Evolutionary conservation across 2,329 filamentous ascomycete genomes (phyloP).

Genomic region (Knoxdaviesia capensis): DNA sequence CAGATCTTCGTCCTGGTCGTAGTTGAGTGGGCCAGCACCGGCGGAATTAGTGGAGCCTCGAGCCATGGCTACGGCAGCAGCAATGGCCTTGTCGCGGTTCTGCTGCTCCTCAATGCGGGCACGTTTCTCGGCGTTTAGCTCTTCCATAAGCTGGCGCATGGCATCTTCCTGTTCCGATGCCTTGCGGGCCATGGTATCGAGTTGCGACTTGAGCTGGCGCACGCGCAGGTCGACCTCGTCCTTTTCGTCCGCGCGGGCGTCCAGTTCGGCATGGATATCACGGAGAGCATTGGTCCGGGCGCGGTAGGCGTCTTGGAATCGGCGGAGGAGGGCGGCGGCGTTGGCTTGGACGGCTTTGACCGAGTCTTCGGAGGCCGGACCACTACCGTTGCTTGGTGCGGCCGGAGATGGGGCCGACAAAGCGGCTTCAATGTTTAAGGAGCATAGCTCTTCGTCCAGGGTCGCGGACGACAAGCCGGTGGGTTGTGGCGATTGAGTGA

Average conservation of each 20-base stretch:
- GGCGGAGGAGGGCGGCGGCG: conserved; percentile 31
- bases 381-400: not conserved
- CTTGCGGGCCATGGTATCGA: conserved; percentile 35
- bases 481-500: conserved; percentile 4
- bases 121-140: conserved; percentile 29
- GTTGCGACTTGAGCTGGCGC: conserved; percentile 33
- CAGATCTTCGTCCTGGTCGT: conserved; percentile 5
- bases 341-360: conserved; percentile 38
- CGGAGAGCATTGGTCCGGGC: conserved; percentile 26
- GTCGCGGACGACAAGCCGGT: not conserved
- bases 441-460: conserved; percentile 31
- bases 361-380: not conserved
- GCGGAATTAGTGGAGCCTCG: not conserved
- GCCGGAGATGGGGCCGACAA: conserved; percentile 21
- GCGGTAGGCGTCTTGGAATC: conserved; percentile 38
- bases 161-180: conserved; percentile 31
- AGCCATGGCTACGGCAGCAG: conserved; percentile 10
- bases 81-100: not conserved
- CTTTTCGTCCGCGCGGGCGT: conserved; percentile 30
- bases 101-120: conserved; percentile 18
- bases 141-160: conserved; percentile 27
- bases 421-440: conserved; percentile 31
- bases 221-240: conserved; percentile 33
- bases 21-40: not conserved
- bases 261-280: conserved; percentile 31